These are phyloP conservation scores for Wickerhamiella galacta DNA, from an alignment of 805 yeast genomes.

Conservation along the genomic window DNA sequence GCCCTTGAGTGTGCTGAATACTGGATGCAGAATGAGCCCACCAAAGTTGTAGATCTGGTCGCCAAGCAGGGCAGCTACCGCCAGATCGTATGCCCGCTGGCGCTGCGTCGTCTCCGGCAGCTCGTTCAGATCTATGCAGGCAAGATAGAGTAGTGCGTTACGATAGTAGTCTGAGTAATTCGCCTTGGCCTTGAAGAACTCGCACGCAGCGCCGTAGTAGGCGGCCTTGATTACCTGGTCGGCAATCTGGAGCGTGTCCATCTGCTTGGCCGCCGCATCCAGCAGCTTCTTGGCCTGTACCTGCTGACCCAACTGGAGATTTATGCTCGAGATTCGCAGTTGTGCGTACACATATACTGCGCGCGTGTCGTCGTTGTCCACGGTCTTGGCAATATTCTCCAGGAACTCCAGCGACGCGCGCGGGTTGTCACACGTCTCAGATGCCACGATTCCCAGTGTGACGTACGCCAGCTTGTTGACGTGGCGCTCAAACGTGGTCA, in stretches of 20 bases:
- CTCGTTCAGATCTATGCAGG: slow-evolving; percentile 41
- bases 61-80: slow-evolving; percentile 77
- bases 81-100: slow-evolving; percentile 53
- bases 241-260: slow-evolving; percentile 37
- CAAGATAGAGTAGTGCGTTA: slow-evolving; percentile 65
- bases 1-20: slow-evolving; percentile 38
- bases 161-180: slow-evolving; percentile 74
- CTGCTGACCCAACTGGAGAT: slow-evolving; percentile 37
- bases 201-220: slow-evolving; percentile 64
- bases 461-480: slow-evolving; percentile 68
- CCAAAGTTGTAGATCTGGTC: slow-evolving; percentile 91
- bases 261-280: slow-evolving; percentile 39
- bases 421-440: slow-evolving; percentile 27
- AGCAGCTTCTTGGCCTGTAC: slow-evolving; percentile 51
- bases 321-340: slow-evolving; percentile 59
- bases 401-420: slow-evolving; percentile 38
- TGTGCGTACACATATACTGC: slow-evolving; percentile 35
- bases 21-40: slow-evolving; percentile 80
- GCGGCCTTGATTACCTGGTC: slow-evolving; percentile 63
- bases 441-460: slow-evolving; percentile 47
- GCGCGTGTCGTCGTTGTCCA: slow-evolving; percentile 26
- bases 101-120: slow-evolving; percentile 28
- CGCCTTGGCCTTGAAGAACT: slow-evolving; percentile 51
- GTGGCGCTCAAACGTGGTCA: slow-evolving; percentile 46
- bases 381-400: slow-evolving; percentile 27